Base-by-base conservation (phyloP, 805 yeast genomes). In the Suhomyces faveliae region DNA sequence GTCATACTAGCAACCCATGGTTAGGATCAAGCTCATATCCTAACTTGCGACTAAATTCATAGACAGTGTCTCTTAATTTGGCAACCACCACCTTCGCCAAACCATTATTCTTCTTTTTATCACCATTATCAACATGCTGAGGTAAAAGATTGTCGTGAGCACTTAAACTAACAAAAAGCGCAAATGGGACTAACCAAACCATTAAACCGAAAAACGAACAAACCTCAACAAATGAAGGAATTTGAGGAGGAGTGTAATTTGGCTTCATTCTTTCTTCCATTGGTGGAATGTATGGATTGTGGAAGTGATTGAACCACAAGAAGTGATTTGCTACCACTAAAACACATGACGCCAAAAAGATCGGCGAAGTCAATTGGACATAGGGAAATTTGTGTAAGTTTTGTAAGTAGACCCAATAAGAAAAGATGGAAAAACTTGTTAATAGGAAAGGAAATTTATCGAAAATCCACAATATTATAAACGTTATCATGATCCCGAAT, bases 181-280 rank as follows among this genome's bases (percentile, higher is more conserved):
- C 84, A 64, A 94, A 89, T 27, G 99, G 99, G 23, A 94, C 80
- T 50, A 92, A 77, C 99, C 99, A 94, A 15, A 94, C 84, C 58
- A 94, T 84, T 37, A 94, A 68, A 1, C 97, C 99, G 62, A 94
- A 91, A 65, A 94, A 94, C 3, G 97, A 86, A n/a, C 97, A 88
- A 3, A 94, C 88, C 62, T 94, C 96, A 1, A 90, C 75, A 61
- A 92, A 92, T 10, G 86, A 76, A 1, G 96, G 96, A 46, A 88
- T 79, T 40, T 80, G 78, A 11, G 86, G 87, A 41, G 87, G 80
- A 19, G 67, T 67, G 59, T 83, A 85, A 42, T 76, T 75, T 42
- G 87, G 77, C 54, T 70, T 75, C 59, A 84, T 70, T 56, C 87
- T 65, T 53, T 73, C 79, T 51, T 77, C 75, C 54, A 85, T 76